phyloP scores from a whole-genome alignment of 225 moss, liverwort and hornwort genomes.

The Marchantia paleacea region DNA sequence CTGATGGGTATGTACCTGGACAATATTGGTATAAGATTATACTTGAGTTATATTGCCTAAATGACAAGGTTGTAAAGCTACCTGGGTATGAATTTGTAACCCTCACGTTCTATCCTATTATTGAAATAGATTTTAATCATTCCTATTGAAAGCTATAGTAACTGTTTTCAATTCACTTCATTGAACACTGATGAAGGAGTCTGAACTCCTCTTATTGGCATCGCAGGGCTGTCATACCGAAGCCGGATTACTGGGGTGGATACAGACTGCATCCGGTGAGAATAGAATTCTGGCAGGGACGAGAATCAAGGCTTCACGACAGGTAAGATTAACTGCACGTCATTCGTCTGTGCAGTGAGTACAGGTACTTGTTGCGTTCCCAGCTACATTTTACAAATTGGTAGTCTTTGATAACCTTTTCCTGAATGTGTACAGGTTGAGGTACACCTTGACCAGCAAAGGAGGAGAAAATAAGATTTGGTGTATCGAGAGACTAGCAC shows the following conservation, averaged over 20 bases:
- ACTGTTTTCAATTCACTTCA: too few species aligned
- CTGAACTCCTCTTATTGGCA: neutral
- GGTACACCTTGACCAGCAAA: conserved; percentile 49
- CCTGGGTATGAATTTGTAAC: neutral
- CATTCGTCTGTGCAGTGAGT: neutral
- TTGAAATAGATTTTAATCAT: too few species aligned
- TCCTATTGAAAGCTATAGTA: too few species aligned
- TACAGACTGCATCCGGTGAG: conserved; percentile 60
- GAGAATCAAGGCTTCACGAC: conserved; percentile 89
- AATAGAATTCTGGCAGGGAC: conserved; percentile 97
- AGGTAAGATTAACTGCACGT: conserved; percentile 37
- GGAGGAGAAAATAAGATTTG: conserved; percentile 41
- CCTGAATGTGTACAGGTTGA: conserved; percentile 48
- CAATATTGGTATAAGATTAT: neutral
- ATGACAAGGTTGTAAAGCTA: neutral
- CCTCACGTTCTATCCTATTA: neutral
- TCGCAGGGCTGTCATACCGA: conserved; percentile 60
- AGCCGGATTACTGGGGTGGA: conserved; percentile 81
- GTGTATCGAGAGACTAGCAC: conserved; percentile 67
- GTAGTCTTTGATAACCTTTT: neutral
- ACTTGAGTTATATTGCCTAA: neutral
- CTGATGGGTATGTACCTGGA: conserved; percentile 55
- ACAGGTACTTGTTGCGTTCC: neutral
- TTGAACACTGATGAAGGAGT: too few species aligned
- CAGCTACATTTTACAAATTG: neutral